Conservation (phyloP, 225 moss, liverwort and hornwort genomes). For the Anthoceros angustus region DNA sequence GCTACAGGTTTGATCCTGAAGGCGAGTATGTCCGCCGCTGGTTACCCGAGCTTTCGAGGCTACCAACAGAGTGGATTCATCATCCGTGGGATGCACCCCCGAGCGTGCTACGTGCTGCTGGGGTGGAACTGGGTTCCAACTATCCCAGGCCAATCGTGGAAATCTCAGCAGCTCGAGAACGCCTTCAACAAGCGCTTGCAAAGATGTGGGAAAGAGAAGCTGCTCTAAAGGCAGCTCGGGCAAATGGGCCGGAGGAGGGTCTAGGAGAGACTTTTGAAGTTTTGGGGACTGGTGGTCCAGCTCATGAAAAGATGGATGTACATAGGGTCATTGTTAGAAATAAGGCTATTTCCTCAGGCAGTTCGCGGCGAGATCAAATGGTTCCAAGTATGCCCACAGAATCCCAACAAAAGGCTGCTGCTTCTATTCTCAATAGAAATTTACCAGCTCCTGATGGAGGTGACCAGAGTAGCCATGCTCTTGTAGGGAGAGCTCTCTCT, state of each 20-base stretch:
- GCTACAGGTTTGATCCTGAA: constrained; percentile 82
- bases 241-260: constrained; percentile 86
- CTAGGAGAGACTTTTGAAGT: constrained; percentile 83
- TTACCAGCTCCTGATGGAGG: constrained; percentile 29
- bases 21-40: constrained; percentile 94
- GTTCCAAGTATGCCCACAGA: constrained; percentile 80
- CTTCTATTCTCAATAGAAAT: constrained; percentile 53
- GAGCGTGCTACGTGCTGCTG: constrained; percentile 77
- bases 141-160: constrained; percentile 88
- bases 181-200: constrained; percentile 61
- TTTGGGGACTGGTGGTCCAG: constrained; percentile 42
- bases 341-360: constrained; percentile 35
- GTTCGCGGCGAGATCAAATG: constrained; percentile 71
- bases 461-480: constrained; percentile 29
- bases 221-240: constrained; percentile 51
- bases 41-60: constrained; percentile 83
- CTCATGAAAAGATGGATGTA: constrained; percentile 73
- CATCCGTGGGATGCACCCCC: constrained; percentile 94
- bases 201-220: constrained; percentile 99
- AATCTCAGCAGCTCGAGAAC: constrained; percentile 52
- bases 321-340: constrained; percentile 58
- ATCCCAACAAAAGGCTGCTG: constrained; percentile 65
- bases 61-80: constrained; percentile 96
- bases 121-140: constrained; percentile 81
- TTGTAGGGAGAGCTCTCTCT: constrained; percentile 10